Evolutionary conservation across 805 yeast genomes (phyloP), one percentile per base, ranked within the genome.

Genomic region (Ogataea nakhonphanomensis): DNA sequence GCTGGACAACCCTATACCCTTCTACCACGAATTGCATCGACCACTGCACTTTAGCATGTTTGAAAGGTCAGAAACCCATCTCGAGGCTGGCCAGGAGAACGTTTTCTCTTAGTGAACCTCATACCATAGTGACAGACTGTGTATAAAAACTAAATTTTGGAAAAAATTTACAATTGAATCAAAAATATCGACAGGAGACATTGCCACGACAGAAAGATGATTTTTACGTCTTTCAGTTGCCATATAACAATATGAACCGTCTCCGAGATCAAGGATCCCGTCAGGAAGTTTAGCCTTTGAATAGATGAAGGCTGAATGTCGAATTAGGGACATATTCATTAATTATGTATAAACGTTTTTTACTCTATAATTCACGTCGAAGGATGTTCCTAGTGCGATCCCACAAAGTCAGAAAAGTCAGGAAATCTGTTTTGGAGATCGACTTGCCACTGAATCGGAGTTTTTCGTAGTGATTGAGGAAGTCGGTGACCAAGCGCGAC

Each of bases 11-110:
- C 99, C 99, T 2, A 52, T 83, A 26, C 78, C 84, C 6, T 93
- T 82, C 56, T 93, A 88, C 62, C 83, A 87, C 56, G 95, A 85
- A 51, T 57, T 78, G 25, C 99, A 93, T 57, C 80, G 99, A 34
- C 93, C 96, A 2, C 71, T 79, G 23, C 99, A 93, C 62, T 93
- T 93, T 65, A 68, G 78, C 35, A 74, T 80, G 5, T 88, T 91
- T 57, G 77, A 72, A 41, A 88, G 81, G 41, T 78, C 73, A 13
- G 64, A 60, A 7, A 38, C 45, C 9, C 77, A 66, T 12, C 54
- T 78, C 36, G 89, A 82, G 55, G 85, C 85, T 8, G 84, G 77
- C 25, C 81, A 76, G 59, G 81, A 79, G 47, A 81, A 81, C 58
- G 74, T 77, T 6, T 79, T 83, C 57, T 74, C 74, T 12, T 78